Conservation (phyloP, 768 basidiomycete species). For the Ramaria rubella region DNA sequence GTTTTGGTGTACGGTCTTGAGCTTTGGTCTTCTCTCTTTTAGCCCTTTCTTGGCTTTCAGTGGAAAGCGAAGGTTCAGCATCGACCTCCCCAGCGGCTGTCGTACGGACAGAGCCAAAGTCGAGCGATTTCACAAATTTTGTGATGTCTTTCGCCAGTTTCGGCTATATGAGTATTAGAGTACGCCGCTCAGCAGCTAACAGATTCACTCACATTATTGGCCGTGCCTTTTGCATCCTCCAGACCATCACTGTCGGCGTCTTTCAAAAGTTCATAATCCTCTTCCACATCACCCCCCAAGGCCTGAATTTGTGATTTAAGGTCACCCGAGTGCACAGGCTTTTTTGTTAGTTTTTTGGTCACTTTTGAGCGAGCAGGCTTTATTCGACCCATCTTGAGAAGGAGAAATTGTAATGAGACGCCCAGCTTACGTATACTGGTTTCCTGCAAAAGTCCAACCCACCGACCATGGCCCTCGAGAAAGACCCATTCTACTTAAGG, state of each 20-base stretch:
- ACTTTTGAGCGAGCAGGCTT: not conserved
- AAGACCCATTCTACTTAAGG: constrained; percentile 80
- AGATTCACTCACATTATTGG: constrained; percentile 5
- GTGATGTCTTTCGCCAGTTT: constrained; percentile 39
- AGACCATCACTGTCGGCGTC: constrained; percentile 26
- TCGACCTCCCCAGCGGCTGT: constrained; percentile 12
- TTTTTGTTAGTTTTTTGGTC: not conserved
- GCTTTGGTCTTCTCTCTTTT: not conserved
- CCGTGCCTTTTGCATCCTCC: constrained; percentile 14
- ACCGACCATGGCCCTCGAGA: constrained; percentile 36
- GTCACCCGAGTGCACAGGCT: not conserved
- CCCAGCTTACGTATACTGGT: constrained; percentile 5
- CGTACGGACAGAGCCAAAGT: constrained; percentile 16
- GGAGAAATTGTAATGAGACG: constrained; percentile 2
- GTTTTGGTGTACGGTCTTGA: not conserved
- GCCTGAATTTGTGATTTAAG: constrained; percentile 32
- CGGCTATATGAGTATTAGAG: constrained; percentile 25
- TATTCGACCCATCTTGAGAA: not conserved
- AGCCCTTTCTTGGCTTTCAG: not conserved
- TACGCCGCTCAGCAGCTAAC: constrained; percentile 17
- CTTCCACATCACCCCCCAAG: constrained; percentile 39
- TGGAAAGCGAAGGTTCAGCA: constrained; percentile 15
- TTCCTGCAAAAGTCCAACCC: not conserved
- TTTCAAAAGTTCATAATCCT: constrained; percentile 41
- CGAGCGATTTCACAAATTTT: constrained; percentile 35